phyloP scores from a whole-genome alignment of 371 early-diverging fungal genomes.

The Amoeboaphelidium protococcarum region DNA sequence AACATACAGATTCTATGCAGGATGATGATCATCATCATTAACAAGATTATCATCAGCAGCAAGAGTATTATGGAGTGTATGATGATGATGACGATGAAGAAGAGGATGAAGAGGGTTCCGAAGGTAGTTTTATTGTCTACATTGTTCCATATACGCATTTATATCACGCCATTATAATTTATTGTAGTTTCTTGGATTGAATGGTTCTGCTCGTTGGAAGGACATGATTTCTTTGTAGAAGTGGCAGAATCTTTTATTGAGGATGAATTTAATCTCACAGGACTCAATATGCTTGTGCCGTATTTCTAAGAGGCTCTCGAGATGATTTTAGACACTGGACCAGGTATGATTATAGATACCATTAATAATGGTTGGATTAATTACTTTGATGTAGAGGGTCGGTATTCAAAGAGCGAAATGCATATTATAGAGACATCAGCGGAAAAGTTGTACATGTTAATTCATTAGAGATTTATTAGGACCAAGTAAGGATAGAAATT shows the following conservation, averaged over 20 bases:
- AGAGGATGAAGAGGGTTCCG: neutral
- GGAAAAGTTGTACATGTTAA: constrained; percentile 9
- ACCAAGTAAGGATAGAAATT: constrained; percentile 11
- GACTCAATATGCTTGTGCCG: neutral
- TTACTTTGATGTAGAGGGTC: neutral
- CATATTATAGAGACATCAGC: neutral
- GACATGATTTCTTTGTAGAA: neutral
- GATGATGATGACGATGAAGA: neutral
- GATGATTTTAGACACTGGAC: neutral
- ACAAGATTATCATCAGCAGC: neutral
- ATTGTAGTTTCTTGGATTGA: neutral
- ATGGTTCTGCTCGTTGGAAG: neutral
- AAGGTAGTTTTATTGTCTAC: neutral
- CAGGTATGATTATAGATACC: neutral
- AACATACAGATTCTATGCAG: too few species aligned
- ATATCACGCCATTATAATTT: too few species aligned
- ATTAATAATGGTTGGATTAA: neutral
- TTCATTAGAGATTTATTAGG: constrained; percentile 15
- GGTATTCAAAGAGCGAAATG: neutral
- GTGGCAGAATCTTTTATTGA: neutral
- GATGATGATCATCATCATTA: too few species aligned
- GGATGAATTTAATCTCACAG: neutral
- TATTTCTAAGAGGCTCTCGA: neutral
- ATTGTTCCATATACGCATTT: neutral
- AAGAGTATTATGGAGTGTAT: neutral